Percentiles rank a stretch among this genome's conserved stretches.
phyloP scores from a whole-genome alignment of 2,329 filamentous ascomycete species.

The Penicillium freii region DNA sequence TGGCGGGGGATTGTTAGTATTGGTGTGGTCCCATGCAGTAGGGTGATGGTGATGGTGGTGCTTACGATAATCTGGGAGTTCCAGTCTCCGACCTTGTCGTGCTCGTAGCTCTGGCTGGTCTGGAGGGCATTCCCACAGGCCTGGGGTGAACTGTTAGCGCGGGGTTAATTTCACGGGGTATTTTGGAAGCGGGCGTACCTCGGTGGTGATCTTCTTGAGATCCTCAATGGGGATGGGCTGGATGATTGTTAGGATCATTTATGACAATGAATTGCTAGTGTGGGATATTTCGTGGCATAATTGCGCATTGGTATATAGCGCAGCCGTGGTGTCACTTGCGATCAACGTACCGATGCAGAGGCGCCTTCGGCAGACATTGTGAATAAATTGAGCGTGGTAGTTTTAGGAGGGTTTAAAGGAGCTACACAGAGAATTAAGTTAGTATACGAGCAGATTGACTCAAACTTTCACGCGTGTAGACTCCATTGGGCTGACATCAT shows the following conservation, averaged over 20 bases:
- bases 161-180: neutral
- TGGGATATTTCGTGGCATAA: neutral
- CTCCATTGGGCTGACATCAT: constrained; percentile 16
- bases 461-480: neutral
- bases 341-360: constrained; percentile 28
- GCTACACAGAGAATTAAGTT: neutral
- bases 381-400: neutral
- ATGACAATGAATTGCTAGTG: constrained; percentile 1
- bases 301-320: constrained; percentile 8
- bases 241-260: constrained; percentile 5
- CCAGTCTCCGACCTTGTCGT: constrained; percentile 80
- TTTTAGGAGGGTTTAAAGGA: neutral
- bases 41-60: constrained; percentile 15
- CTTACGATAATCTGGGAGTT: constrained; percentile 89
- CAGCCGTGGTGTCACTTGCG: neutral
- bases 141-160: constrained; percentile 47
- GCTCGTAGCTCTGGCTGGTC: constrained; percentile 76
- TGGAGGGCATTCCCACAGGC: constrained; percentile 79
- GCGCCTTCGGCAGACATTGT: constrained; percentile 35
- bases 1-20: neutral
- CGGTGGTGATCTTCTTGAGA: constrained; percentile 79
- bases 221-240: constrained; percentile 74
- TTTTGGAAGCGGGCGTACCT: constrained; percentile 55
- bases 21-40: neutral
- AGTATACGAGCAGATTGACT: neutral